Evolutionary conservation across 345 rosid genomes (phyloP), one percentile per base, ranked within the genome.

Genomic region (Odontarrhena argentea): DNA sequence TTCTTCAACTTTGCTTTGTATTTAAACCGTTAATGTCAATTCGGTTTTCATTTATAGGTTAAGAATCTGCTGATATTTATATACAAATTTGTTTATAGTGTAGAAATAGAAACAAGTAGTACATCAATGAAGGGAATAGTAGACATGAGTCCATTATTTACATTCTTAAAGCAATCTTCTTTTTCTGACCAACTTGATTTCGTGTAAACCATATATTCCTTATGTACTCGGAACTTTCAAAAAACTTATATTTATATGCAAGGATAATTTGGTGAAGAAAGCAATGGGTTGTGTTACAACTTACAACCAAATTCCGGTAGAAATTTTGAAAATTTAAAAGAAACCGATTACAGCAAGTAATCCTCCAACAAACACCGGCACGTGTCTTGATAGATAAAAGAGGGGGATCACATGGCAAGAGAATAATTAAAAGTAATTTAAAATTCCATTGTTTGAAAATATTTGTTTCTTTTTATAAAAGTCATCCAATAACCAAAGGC

Each of bases 401-500:
- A 43, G 18, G n/a, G 1, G 45, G 22, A 70, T 61, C 74, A 70
- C 74, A 61, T 61, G 74, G 55, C 7, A 44, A 34, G 34, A 61
- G 74, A 61, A 70, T 70, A 70, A 34, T 57, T 15, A 26, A 68
- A 68, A 68, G 43, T 49, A 25, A 18, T 11, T 38, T 38, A 4
- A 56, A 68, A 43, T 32, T 43, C 36, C 18, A 5, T 24, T 1
- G 18, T 4, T 3, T 3, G 7, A 55, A 35, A 41, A 24, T 3
- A 25, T n/a, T 3, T 22, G 32, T 13, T 38, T 28, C 10, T 1
- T 36, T 8, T n/a, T 9, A 0, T 0, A 8, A 56, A 69, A 53
- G 57, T 22, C 42, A 47, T 41, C 67, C 52, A 41, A 60, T 60
- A 50, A 32, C 44, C 67, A 55, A 48, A 72, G 70, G 71, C 71